These are phyloP conservation scores for Penicillium griseofulvum DNA, from an alignment of 2,329 filamentous ascomycete genomes.

Conservation along the genomic window DNA sequence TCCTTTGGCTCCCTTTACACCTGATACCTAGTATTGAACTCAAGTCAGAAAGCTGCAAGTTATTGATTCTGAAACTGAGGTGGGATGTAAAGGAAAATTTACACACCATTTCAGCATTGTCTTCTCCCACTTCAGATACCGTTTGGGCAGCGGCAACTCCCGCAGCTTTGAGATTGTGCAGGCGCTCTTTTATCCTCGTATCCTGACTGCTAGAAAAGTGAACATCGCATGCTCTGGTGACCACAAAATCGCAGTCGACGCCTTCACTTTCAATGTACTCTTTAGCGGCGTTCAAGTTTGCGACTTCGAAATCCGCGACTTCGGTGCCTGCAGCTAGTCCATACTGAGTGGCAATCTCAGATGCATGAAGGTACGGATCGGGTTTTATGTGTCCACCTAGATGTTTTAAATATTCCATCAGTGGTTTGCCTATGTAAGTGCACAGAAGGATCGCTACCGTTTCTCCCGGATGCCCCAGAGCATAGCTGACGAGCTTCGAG, in stretches of 20 bases:
- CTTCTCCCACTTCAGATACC: too few species aligned
- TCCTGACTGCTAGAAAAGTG: not conserved
- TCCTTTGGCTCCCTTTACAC: not conserved
- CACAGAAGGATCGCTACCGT: conserved; percentile 25
- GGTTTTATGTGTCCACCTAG: not conserved
- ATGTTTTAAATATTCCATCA: not conserved
- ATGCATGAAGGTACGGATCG: not conserved
- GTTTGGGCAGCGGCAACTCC: not conserved
- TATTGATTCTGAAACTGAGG: too few species aligned
- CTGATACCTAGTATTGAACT: not conserved
- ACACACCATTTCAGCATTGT: too few species aligned
- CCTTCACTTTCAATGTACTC: not conserved
- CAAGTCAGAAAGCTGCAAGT: not conserved
- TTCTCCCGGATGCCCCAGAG: conserved; percentile 44
- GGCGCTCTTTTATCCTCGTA: too few species aligned
- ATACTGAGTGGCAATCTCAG: not conserved
- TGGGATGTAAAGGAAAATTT: too few species aligned
- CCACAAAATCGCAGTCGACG: not conserved
- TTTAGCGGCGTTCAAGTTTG: not conserved
- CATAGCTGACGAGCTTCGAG: conserved; percentile 38
- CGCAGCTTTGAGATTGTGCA: too few species aligned
- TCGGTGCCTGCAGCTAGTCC: not conserved
- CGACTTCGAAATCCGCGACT: not conserved
- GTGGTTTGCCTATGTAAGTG: not conserved
- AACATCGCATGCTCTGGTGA: not conserved